Percentiles rank a stretch among this genome's conserved stretches.
Conservation (phyloP, 176 grass and related monocot genomes). For the Alopecurus myosuroides region DNA sequence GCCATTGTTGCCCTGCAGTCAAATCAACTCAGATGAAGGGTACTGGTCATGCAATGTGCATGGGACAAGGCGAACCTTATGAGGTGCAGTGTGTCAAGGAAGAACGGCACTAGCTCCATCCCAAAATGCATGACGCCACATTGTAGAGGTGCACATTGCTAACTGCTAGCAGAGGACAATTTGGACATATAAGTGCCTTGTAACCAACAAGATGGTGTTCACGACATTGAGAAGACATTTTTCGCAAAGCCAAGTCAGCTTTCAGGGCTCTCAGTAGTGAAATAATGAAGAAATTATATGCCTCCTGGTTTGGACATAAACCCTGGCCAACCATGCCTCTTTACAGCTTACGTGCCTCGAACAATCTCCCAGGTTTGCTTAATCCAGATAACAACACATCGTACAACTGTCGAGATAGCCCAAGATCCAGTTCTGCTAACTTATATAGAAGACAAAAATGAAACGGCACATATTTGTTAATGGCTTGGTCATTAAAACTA, state of each 20-base stretch:
- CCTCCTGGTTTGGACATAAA: constrained; percentile 46
- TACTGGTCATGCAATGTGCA: no score
- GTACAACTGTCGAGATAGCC: constrained; percentile 42
- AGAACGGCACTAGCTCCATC: no score
- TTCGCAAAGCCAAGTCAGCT: constrained; percentile 34
- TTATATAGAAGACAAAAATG: constrained; percentile 36
- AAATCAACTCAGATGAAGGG: not conserved
- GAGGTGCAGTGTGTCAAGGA: no score
- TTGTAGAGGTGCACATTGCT: no score
- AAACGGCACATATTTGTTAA: constrained; percentile 25
- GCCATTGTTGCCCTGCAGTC: not conserved
- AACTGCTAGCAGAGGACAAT: no score
- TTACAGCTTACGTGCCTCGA: constrained; percentile 50
- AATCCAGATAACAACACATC: constrained; percentile 36
- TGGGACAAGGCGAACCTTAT: no score
- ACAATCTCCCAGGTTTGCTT: constrained; percentile 53
- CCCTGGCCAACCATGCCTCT: constrained; percentile 32
- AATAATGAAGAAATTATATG: constrained; percentile 36
- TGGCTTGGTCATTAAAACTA: constrained; percentile 25
- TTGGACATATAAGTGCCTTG: no score
- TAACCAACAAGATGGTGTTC: no score
- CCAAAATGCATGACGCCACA: no score
- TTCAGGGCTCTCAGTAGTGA: constrained; percentile 33
- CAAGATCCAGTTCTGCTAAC: constrained; percentile 40
- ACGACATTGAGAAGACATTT: no score